A percentile compares a stretch with the other conserved stretches of the same genome.
Conservation (phyloP, 176 grass and related monocot species). For the Tillandsia fasciculata region DNA sequence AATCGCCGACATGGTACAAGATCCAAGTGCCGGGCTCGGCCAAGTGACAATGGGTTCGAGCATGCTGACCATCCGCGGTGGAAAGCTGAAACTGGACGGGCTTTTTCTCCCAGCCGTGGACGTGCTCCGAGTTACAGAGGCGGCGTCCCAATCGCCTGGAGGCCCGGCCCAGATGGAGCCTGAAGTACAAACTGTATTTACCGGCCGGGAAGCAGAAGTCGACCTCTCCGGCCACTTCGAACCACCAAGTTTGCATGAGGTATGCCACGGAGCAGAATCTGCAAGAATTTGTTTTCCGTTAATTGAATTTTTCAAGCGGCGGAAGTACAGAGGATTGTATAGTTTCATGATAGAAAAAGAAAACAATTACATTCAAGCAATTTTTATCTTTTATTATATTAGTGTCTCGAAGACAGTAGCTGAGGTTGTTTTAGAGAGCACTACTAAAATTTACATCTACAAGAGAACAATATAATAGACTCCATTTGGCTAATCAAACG, state of each 20-base stretch:
- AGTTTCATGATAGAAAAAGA: too few relatives aligned
- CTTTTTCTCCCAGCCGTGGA: conserved; percentile 86
- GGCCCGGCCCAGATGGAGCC: conserved; percentile 66
- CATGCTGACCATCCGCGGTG: conserved; percentile 58
- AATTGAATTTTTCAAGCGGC: too few relatives aligned
- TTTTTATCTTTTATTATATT: too few relatives aligned
- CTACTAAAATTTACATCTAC: too few relatives aligned
- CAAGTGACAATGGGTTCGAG: conserved; percentile 50
- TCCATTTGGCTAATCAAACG: too few relatives aligned
- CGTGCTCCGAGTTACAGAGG: conserved; percentile 40
- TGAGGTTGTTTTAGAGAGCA: too few relatives aligned
- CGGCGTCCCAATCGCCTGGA: conserved; percentile 56
- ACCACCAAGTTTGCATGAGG: conserved; percentile 96
- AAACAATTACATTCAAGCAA: too few relatives aligned
- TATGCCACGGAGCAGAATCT: conserved; percentile 79
- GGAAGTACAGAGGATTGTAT: too few relatives aligned
- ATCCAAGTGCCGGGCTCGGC: conserved; percentile 63
- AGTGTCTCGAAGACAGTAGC: too few relatives aligned
- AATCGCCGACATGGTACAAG: conserved; percentile 70
- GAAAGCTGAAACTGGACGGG: conserved; percentile 72
- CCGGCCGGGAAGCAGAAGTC: conserved; percentile 80
- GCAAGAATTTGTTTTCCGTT: not conserved
- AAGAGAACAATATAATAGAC: too few relatives aligned
- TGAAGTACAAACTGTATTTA: conserved; percentile 71
- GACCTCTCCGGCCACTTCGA: conserved; percentile 77